Evolutionary conservation across 352 stramenopile species (phyloP).

Genomic region (Globisporangium emineosum): DNA sequence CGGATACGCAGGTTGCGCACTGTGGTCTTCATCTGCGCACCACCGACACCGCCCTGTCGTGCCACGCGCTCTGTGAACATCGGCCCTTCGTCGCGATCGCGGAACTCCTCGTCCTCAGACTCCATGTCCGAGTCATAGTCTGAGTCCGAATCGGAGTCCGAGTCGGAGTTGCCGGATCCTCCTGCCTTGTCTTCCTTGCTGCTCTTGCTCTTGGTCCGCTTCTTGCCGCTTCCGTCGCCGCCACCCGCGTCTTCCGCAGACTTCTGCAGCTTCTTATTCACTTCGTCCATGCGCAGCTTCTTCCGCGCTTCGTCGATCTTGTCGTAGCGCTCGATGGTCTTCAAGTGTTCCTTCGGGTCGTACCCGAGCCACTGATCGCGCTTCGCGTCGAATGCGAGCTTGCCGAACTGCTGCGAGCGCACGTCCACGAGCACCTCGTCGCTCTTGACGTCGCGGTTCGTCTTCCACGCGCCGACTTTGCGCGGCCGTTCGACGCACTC

Average conservation of each 20-base stretch:
- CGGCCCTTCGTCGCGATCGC: conserved; percentile 88
- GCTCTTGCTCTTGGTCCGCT: conserved; percentile 22
- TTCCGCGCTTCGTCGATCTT: conserved; percentile 80
- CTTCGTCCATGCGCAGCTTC: conserved; percentile 74
- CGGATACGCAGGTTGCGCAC: conserved; percentile 98
- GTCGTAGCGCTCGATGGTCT: conserved; percentile 77
- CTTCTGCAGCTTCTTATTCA: conserved; percentile 66
- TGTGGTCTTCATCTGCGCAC: conserved; percentile 97
- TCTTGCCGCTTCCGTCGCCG: conserved; percentile 37
- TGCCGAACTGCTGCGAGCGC: conserved; percentile 86
- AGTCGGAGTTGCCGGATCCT: conserved; percentile 27
- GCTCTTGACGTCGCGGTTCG: conserved; percentile 81
- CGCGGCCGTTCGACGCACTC: conserved; percentile 93
- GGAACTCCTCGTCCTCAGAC: conserved; percentile 91
- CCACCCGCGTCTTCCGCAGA: conserved; percentile 14
- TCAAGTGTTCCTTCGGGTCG: conserved; percentile 73
- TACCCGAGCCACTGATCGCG: conserved; percentile 97
- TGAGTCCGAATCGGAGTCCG: conserved; percentile 86
- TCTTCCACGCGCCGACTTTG: conserved; percentile 92
- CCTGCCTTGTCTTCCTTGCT: conserved; percentile 15
- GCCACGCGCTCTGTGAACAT: conserved; percentile 94
- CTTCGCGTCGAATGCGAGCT: conserved; percentile 97
- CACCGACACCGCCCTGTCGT: conserved; percentile 94
- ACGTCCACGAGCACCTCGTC: conserved; percentile 88
- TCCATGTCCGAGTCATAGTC: conserved; percentile 87